Percentiles rank a stretch among this genome's conserved stretches.
These are phyloP conservation scores for Podospora anserina DNA, from an alignment of 495 filamentous ascomycete genomes.

Conservation along the genomic window DNA sequence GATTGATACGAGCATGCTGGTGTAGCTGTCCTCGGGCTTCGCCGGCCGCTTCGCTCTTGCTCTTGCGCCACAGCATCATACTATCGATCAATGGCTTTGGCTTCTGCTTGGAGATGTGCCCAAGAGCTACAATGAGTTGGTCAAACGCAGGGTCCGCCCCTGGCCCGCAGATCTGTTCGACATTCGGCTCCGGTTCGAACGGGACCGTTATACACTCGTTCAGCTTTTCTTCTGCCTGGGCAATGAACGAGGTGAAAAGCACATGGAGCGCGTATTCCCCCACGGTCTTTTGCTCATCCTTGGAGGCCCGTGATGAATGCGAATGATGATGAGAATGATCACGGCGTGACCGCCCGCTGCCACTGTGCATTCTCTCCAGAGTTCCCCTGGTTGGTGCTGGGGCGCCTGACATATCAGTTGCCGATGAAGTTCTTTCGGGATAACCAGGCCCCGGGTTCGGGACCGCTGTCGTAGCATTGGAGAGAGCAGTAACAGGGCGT, in stretches of 20 bases:
- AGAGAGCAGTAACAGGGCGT: conserved; percentile 41
- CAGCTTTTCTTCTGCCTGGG: conserved; percentile 90
- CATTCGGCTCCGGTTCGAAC: conserved; percentile 69
- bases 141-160: conserved; percentile 90
- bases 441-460: conserved; percentile 30
- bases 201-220: conserved; percentile 73
- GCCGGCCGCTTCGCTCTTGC: conserved; percentile 82
- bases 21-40: conserved; percentile 53
- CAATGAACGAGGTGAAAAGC: conserved; percentile 84
- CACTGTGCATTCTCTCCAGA: conserved; percentile 62
- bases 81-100: conserved; percentile 95
- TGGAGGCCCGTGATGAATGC: conserved; percentile 72
- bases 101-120: conserved; percentile 88
- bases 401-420: conserved; percentile 22
- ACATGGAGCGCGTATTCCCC: conserved; percentile 97
- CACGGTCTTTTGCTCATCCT: conserved; percentile 74
- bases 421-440: conserved; percentile 37
- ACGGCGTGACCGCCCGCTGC: conserved; percentile 61
- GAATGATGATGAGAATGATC: conserved; percentile 77
- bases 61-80: conserved; percentile 95
- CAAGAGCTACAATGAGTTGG: conserved; percentile 87
- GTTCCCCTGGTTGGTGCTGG: conserved; percentile 42
- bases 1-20: conserved; percentile 53
- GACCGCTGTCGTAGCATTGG: conserved; percentile 36
- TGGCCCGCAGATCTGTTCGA: conserved; percentile 86